phyloP scores from a whole-genome alignment of 352 stramenopile species.

The Phytopythium delawarense region DNA sequence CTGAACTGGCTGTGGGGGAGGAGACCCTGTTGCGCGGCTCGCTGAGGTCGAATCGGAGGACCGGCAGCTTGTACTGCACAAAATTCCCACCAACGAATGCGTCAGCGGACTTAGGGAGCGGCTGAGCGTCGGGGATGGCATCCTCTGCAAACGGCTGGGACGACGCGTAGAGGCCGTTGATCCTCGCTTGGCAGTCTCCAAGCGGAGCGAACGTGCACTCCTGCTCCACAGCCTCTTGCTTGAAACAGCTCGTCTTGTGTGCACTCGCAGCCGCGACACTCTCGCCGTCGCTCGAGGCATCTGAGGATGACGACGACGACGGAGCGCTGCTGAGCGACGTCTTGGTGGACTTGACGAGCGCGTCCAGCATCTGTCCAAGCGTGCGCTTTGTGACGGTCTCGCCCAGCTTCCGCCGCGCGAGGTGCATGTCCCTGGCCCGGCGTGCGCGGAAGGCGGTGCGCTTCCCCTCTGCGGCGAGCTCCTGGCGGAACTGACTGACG shows the following conservation, averaged over 20 bases:
- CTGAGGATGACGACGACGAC: not conserved
- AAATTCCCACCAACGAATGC: not conserved
- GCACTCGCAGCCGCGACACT: not conserved
- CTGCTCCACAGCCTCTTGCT: not conserved
- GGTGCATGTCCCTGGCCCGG: not conserved
- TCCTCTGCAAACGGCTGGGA: slow-evolving; percentile 8
- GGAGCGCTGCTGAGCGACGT: not conserved
- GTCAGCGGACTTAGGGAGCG: not conserved
- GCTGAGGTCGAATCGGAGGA: slow-evolving; percentile 3
- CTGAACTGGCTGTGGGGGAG: not conserved
- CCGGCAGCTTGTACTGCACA: not conserved
- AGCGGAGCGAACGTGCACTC: not conserved
- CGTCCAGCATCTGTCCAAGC: not conserved
- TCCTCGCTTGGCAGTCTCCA: not conserved
- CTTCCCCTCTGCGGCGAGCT: slow-evolving; percentile 1
- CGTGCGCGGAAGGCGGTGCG: not conserved
- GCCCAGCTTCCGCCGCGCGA: not conserved
- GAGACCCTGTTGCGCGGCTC: not conserved
- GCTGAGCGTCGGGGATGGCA: not conserved
- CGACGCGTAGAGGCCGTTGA: not conserved
- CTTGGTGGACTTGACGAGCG: not conserved
- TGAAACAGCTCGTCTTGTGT: not conserved
- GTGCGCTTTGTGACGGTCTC: not conserved
- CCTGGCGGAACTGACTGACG: slow-evolving; percentile 9
- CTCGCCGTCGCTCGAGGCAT: not conserved